Evolutionary conservation across 1,139 yeast species (phyloP), one percentile per base, ranked within the genome.

Genomic region (Saccharomycopsis phalli): DNA sequence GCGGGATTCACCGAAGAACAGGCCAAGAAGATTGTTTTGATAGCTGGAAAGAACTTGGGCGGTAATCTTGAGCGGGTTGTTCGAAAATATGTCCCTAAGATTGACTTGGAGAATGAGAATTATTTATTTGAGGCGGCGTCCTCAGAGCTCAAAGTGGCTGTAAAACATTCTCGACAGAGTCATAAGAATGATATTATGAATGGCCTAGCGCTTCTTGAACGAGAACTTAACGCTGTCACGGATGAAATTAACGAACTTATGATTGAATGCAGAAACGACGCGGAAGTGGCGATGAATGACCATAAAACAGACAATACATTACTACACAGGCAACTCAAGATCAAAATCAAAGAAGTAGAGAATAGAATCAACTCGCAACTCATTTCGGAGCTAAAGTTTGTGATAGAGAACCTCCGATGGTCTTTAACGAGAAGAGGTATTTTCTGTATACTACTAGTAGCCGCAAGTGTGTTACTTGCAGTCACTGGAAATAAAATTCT

Each of bases 121-220:
- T 91, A 91, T 56, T 63, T 91, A 22, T 88, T 87, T 59, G 93
- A 87, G 55, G 94, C 96, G 35, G 95, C 96, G 0, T 84, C 87
- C 50, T 81, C 91, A 44, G 97, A 91, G 57, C 63, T 91, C 32
- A 60, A 82, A 38, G 86, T 83, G 30, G 95, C 87, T 52, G 74
- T 87, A 18, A 78, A 81, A 34, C 69, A 81, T 38, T 71, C 81
- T 16, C 65, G 96, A 47, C 88, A 81, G 50, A 66, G 68, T 18
- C 86, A 84, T 50, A 66, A 82, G 39, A 77, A 79, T 49, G 83
- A 80, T 47, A 63, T 78, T 44, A 74, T 81, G 19, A 75, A 78
- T 47, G 71, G 76, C 38, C 76, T 82, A 46, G 76, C 81, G 34
- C 70, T 76, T 30, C 58, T 88, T 38, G 87, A 84, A 51, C 65